Evolutionary conservation across 2,329 filamentous ascomycete genomes (phyloP).

Genomic region (Pseudogymnoascus sp.): DNA sequence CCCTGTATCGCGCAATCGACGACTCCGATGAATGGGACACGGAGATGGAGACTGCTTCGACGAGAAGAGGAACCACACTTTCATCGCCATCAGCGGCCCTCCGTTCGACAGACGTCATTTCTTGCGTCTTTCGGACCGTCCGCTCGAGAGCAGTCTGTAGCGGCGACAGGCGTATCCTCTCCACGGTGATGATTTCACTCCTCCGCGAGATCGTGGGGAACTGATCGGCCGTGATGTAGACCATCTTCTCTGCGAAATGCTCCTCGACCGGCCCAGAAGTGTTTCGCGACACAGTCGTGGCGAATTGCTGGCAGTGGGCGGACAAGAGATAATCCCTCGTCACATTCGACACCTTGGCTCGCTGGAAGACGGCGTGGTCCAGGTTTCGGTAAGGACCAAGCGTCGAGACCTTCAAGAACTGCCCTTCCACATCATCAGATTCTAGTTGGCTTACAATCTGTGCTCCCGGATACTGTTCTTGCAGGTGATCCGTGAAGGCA

Average conservation of each 20-base stretch:
- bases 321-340: slow-evolving; percentile 82
- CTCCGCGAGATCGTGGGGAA: slow-evolving; percentile 88
- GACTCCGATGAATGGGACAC: slow-evolving; percentile 67
- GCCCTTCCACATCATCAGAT: slow-evolving; percentile 77
- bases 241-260: slow-evolving; percentile 72
- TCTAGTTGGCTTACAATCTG: slow-evolving; percentile 66
- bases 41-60: slow-evolving; percentile 69
- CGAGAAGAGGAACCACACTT: slow-evolving; percentile 56
- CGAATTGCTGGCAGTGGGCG: slow-evolving; percentile 69
- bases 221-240: slow-evolving; percentile 74
- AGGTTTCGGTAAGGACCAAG: slow-evolving; percentile 78
- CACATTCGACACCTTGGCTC: slow-evolving; percentile 71
- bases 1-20: slow-evolving; percentile 70
- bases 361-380: slow-evolving; percentile 74
- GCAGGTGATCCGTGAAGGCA: slow-evolving; percentile 84
- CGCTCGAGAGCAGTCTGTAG: slow-evolving; percentile 86
- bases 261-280: slow-evolving; percentile 61
- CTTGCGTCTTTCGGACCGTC: slow-evolving; percentile 81
- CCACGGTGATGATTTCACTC: slow-evolving; percentile 68
- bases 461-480: slow-evolving; percentile 78
- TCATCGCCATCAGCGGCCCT: slow-evolving; percentile 65
- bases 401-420: slow-evolving; percentile 75
- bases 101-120: slow-evolving; percentile 69
- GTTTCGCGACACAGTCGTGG: slow-evolving; percentile 63
- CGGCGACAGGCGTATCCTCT: slow-evolving; percentile 55